Evolutionary conservation across 83 land plant species (phyloP).

Genomic region (Picea abies): DNA sequence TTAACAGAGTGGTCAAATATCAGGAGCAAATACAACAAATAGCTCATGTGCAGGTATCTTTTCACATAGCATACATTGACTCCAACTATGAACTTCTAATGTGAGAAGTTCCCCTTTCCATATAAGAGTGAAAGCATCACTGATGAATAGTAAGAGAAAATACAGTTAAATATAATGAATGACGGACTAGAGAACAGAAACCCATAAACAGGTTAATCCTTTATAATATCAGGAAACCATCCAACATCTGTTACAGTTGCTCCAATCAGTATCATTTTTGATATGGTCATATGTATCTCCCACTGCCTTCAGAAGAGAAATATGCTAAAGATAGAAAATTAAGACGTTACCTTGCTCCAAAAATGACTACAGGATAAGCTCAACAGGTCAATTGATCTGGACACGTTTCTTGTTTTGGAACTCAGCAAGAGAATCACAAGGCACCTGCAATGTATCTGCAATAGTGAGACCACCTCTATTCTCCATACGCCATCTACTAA

Average conservation of each 20-base stretch:
- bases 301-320: neutral
- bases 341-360: conserved; percentile 7
- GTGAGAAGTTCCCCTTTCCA: neutral
- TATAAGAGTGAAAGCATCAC: neutral
- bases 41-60: neutral
- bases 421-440: neutral
- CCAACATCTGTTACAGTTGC: neutral
- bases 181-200: neutral
- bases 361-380: neutral
- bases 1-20: neutral
- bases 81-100: neutral
- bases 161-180: neutral
- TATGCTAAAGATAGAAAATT: neutral
- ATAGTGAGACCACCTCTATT: neutral
- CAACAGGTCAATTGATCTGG: neutral
- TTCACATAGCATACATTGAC: neutral
- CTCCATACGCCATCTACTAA: neutral
- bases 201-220: neutral
- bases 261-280: neutral
- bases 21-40: neutral
- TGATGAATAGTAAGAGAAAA: neutral
- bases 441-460: neutral
- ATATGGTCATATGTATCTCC: neutral
- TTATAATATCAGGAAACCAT: neutral
- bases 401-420: conserved; percentile 1